Conservation (phyloP, 2,329 filamentous ascomycete species). For the Dactylonectria macrodidyma region DNA sequence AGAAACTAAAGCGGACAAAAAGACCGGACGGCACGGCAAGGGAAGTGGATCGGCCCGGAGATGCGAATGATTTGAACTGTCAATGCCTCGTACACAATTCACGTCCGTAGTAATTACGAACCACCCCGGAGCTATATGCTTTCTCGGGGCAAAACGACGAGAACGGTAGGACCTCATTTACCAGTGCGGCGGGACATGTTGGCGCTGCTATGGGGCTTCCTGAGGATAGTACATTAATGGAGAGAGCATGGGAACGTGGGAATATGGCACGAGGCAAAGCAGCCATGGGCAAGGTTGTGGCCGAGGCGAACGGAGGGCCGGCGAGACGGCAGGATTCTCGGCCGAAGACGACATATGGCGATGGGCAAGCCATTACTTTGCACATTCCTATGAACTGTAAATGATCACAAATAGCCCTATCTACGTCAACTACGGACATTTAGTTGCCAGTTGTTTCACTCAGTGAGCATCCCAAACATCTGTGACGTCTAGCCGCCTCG, state of each 20-base stretch:
- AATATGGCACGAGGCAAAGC: slow-evolving; percentile 17
- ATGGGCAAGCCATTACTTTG: not conserved
- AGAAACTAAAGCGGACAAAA: not conserved
- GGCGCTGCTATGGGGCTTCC: slow-evolving; percentile 21
- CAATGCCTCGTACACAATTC: slow-evolving; percentile 3
- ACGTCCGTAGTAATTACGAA: not conserved
- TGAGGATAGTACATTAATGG: not conserved
- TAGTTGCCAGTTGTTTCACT: too few species aligned
- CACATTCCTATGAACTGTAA: too few species aligned
- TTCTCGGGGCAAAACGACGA: slow-evolving; percentile 23
- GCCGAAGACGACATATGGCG: not conserved
- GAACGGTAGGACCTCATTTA: slow-evolving; percentile 31
- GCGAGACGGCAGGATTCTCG: slow-evolving; percentile 13
- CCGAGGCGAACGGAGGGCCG: slow-evolving; percentile 10
- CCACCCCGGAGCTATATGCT: slow-evolving; percentile 11
- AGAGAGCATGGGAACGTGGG: not conserved
- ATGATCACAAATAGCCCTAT: too few species aligned
- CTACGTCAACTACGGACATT: too few species aligned
- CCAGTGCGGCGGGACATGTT: slow-evolving; percentile 19
- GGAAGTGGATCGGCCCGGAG: slow-evolving; percentile 4
- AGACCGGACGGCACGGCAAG: slow-evolving; percentile 3
- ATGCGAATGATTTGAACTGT: slow-evolving; percentile 13
- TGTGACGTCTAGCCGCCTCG: too few species aligned
- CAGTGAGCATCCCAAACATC: too few species aligned
- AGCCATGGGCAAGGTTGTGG: slow-evolving; percentile 17